phyloP scores from a whole-genome alignment of 495 filamentous ascomycete genomes.

The Delitschia confertaspora region DNA sequence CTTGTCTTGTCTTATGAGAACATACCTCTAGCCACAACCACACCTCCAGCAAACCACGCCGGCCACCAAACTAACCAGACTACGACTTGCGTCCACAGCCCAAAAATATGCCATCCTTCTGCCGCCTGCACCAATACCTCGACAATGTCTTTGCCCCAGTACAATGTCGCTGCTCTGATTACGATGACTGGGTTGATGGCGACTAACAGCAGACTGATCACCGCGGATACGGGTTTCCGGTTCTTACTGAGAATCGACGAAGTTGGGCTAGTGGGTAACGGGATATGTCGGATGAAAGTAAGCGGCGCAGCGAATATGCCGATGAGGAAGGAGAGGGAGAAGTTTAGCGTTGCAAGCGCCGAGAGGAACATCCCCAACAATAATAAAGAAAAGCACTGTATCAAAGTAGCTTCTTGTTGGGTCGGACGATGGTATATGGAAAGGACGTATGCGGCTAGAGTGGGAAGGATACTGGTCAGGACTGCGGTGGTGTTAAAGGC shows the following conservation, averaged over 20 bases:
- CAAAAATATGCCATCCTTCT: conserved; percentile 86
- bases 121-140: conserved; percentile 64
- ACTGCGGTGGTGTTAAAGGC: conserved; percentile 51
- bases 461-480: conserved; percentile 52
- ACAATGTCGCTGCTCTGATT: conserved; percentile 39
- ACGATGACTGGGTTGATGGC: conserved; percentile 58
- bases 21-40: conserved; percentile 36
- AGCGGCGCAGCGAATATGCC: conserved; percentile 70
- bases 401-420: conserved; percentile 60
- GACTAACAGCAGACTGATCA: conserved; percentile 31
- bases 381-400: conserved; percentile 86
- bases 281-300: conserved; percentile 54
- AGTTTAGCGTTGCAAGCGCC: conserved; percentile 91
- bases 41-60: conserved; percentile 67
- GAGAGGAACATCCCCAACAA: conserved; percentile 85
- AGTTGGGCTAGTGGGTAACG: neutral
- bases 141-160: conserved; percentile 44
- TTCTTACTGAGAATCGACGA: neutral
- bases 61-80: conserved; percentile 99
- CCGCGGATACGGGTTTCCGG: neutral
- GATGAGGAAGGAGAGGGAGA: conserved; percentile 79
- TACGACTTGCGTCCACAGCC: conserved; percentile 80
- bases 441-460: conserved; percentile 46
- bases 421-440: conserved; percentile 45
- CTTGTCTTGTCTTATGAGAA: neutral